Percentiles rank a stretch among this genome's conserved stretches.
phyloP scores from a whole-genome alignment of 352 stramenopile genomes.

The Globisporangium echinulatum region DNA sequence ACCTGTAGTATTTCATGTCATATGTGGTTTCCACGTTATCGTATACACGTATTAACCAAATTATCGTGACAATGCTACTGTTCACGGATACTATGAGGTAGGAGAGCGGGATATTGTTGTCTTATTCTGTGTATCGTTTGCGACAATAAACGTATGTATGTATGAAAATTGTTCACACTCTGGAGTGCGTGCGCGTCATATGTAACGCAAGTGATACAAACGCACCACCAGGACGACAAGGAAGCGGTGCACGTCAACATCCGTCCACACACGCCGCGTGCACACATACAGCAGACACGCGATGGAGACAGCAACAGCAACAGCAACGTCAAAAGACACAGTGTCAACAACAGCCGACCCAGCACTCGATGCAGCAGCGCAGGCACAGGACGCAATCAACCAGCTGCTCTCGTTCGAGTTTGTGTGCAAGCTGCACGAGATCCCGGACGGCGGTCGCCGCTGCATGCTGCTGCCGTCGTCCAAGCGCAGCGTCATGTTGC shows the following conservation, averaged over 20 bases:
- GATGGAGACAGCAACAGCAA: background rate
- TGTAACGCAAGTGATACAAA: background rate
- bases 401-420: slow-evolving; percentile 54
- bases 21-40: no score
- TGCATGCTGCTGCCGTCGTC: slow-evolving; percentile 57
- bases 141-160: no score
- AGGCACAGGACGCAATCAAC: slow-evolving; percentile 17
- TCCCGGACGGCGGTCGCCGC: slow-evolving; percentile 43
- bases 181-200: background rate
- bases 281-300: background rate
- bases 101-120: no score
- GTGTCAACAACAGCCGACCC: background rate
- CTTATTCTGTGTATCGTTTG: no score
- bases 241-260: background rate
- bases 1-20: no score
- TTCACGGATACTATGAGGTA: no score
- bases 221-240: background rate
- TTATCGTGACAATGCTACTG: no score
- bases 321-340: background rate
- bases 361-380: background rate
- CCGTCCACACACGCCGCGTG: background rate
- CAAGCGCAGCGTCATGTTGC: slow-evolving; percentile 64
- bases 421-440: slow-evolving; percentile 55
- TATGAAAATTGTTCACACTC: no score
- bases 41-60: no score